Evolutionary conservation across 805 yeast species (phyloP).

Genomic region (Lipomyces chichibuensis): DNA sequence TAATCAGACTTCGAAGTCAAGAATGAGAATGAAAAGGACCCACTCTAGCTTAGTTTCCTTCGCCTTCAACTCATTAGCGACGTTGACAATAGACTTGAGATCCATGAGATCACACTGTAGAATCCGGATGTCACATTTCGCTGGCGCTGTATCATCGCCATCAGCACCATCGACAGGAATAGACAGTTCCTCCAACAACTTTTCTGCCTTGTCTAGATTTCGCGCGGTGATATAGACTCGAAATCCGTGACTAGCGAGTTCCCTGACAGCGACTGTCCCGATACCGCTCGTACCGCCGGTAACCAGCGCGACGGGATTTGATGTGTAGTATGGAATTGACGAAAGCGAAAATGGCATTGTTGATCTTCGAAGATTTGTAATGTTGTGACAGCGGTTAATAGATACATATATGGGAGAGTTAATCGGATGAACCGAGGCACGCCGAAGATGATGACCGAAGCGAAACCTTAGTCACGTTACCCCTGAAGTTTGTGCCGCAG

Average conservation of each 20-base stretch:
- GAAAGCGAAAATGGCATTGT: constrained; percentile 6
- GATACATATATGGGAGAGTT: no score
- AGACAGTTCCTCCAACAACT: constrained; percentile 10
- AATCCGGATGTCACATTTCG: constrained; percentile 5
- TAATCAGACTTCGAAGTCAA: background rate
- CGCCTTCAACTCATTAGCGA: constrained; percentile 29
- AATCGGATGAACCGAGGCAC: background rate
- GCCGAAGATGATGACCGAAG: no score
- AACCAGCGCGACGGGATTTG: constrained; percentile 11
- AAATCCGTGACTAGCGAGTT: constrained; percentile 30
- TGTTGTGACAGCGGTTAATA: background rate
- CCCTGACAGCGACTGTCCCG: constrained; percentile 29
- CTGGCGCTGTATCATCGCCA: background rate
- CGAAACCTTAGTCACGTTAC: no score
- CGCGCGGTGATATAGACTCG: constrained; percentile 32
- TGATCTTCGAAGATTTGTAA: background rate
- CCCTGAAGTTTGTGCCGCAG: no score
- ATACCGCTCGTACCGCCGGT: constrained; percentile 35
- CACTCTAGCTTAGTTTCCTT: constrained; percentile 48
- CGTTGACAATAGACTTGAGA: constrained; percentile 23
- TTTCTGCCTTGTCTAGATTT: constrained; percentile 13
- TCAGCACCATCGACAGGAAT: background rate
- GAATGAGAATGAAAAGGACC: constrained; percentile 1
- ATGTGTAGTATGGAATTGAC: background rate
- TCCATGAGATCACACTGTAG: constrained; percentile 28